Conservation (phyloP, 1,284 basidiomycete species). For the Grifola frondosa region DNA sequence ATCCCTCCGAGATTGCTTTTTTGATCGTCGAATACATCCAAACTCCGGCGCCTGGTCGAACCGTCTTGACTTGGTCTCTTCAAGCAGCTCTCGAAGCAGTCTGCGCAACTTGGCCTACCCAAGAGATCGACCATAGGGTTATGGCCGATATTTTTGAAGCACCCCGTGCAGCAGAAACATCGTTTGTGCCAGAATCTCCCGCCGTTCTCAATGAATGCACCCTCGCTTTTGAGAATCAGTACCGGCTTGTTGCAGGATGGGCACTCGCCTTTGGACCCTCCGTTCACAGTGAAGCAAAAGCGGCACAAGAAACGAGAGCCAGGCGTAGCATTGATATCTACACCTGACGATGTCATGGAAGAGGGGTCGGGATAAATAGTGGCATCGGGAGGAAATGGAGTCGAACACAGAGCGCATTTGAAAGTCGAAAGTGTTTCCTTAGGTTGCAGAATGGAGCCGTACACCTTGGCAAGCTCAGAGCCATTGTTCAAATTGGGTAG, state of each 20-base stretch:
- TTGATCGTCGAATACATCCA: conserved; percentile 22
- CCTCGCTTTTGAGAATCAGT: conserved; percentile 70
- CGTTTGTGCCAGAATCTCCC: conserved; percentile 74
- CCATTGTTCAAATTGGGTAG: conserved; percentile 56
- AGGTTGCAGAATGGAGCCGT: conserved; percentile 78
- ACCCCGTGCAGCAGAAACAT: conserved; percentile 74
- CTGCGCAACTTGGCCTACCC: conserved; percentile 71
- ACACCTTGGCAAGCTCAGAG: conserved; percentile 72
- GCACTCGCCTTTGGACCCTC: conserved; percentile 75
- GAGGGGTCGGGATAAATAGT: conserved; percentile 79
- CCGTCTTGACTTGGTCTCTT: conserved; percentile 43
- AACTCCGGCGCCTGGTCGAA: conserved; percentile 31
- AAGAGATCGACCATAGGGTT: conserved; percentile 78
- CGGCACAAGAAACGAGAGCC: conserved; percentile 65
- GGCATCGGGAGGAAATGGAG: conserved; percentile 70
- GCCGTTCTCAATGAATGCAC: conserved; percentile 68
- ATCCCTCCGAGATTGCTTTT: conserved; percentile 43
- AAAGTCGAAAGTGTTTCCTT: conserved; percentile 66
- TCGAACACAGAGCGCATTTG: conserved; percentile 63
- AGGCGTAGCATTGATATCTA: conserved; percentile 29
- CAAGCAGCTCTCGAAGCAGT: conserved; percentile 75
- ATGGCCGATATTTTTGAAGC: conserved; percentile 68
- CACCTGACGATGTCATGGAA: conserved; percentile 21
- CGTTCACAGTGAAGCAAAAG: conserved; percentile 64
- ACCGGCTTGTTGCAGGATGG: conserved; percentile 65